Base-by-base conservation (phyloP, 2,329 filamentous ascomycete genomes). In the Cercospora sp. region DNA sequence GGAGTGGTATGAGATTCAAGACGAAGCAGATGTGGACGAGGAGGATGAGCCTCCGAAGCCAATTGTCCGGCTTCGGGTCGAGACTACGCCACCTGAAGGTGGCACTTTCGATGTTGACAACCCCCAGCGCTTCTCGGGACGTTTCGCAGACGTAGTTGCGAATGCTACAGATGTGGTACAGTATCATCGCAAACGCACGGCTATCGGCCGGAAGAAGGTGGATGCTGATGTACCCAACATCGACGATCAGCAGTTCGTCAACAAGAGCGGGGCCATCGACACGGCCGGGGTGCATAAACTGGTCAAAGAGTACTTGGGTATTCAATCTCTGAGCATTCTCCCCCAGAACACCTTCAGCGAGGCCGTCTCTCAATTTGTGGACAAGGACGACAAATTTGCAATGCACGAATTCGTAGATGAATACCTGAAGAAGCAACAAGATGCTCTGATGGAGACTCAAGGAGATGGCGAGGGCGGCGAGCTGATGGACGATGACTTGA, bases 101-200 rank as follows among this genome's bases (percentile, higher is more conserved):
- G 91, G 93, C 13, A 88, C 89, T 40, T 99, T 93, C 75, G 92
- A 98, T 73, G 90, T 91, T 71, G 95, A 98, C 78, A 99, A 99
- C 69, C 94, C 95, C 0, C 95, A 98, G 78, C 89, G 95, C 8
- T 97, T 98, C 76, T 98, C 94, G 0, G 97, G 97, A 77, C 88
- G 93, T 2, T 99, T 98, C 74, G 86, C 91, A 1, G 91, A 89
- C n/a, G 91, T 89, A 76, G 94, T 99, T 0, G 95, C 95, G 68
- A 99, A 99, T 77, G 89, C 90, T 9, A 96, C 94, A 73, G 95
- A 99, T 74, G 93, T 99, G 0, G 89, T 99, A 0, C 91, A 94
- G 75, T 98, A 97, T 78, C 90, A 97, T 79, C 88, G 92, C 66
- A 97, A 94, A 81, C 98, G 97, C 81, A 87, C 87, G n/a, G 80